Conservation (phyloP, 129 eudicot genomes). For the Centella asiatica region DNA sequence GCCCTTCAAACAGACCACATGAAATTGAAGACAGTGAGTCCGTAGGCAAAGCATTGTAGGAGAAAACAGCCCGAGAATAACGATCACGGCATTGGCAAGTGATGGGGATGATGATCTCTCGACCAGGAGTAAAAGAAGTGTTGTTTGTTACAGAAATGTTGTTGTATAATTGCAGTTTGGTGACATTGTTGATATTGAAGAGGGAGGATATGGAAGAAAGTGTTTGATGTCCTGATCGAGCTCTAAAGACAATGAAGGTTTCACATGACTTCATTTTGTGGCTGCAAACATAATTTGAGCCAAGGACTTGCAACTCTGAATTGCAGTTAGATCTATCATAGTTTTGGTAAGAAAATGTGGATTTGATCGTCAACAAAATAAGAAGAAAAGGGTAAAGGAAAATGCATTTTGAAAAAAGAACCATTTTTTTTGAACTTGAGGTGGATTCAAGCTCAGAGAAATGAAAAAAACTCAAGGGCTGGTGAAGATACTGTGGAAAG, state of each 20-base stretch:
- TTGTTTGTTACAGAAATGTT: slow-evolving; percentile 3
- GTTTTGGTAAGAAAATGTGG: slow-evolving; percentile 19
- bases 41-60: slow-evolving; percentile 12
- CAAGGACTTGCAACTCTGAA: slow-evolving; percentile 19
- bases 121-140: background rate
- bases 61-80: slow-evolving; percentile 21
- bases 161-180: slow-evolving; percentile 18
- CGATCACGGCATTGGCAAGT: slow-evolving; percentile 31
- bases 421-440: slow-evolving; percentile 17
- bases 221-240: slow-evolving; percentile 20
- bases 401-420: background rate
- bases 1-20: slow-evolving; percentile 36
- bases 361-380: background rate
- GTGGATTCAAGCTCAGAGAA: background rate
- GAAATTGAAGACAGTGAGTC: slow-evolving; percentile 22
- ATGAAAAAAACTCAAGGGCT: background rate
- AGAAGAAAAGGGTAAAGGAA: slow-evolving; percentile 12
- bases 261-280: slow-evolving; percentile 21
- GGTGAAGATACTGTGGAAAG: background rate
- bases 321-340: slow-evolving; percentile 35
- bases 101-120: slow-evolving; percentile 32
- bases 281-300: slow-evolving; percentile 37
- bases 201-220: slow-evolving; percentile 29
- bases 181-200: slow-evolving; percentile 19
- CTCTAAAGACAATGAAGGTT: slow-evolving; percentile 38